Conservation (phyloP, 441 rosid species). For the Arabidopsis lyrata region DNA sequence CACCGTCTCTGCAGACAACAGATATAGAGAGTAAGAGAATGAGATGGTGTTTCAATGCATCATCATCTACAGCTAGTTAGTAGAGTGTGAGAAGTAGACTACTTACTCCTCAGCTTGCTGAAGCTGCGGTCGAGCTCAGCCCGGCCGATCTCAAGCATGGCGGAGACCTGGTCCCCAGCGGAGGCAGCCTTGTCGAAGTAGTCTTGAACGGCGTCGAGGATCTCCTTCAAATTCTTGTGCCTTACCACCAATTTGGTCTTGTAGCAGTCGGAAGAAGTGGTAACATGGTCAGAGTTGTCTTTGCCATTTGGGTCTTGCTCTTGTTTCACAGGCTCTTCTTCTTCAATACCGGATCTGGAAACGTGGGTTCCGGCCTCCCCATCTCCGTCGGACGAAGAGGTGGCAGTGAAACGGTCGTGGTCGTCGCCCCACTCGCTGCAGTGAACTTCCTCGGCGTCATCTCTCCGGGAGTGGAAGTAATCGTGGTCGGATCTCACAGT, state of each 20-base stretch:
- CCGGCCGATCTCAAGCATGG: slow-evolving; percentile 78
- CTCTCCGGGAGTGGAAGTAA: not conserved
- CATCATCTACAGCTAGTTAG: not conserved
- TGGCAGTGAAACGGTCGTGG: slow-evolving; percentile 64
- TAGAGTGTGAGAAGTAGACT: slow-evolving; percentile 14
- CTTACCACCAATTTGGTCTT: slow-evolving; percentile 67
- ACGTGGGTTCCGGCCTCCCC: slow-evolving; percentile 47
- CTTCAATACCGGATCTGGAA: slow-evolving; percentile 68
- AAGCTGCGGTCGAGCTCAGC: slow-evolving; percentile 92
- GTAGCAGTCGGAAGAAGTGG: slow-evolving; percentile 57
- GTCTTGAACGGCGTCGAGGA: slow-evolving; percentile 74
- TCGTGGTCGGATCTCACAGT: slow-evolving; percentile 65
- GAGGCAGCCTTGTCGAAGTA: slow-evolving; percentile 84
- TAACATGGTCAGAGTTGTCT: slow-evolving; percentile 53
- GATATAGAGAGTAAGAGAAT: not conserved
- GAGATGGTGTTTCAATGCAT: not conserved
- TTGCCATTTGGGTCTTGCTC: slow-evolving; percentile 43
- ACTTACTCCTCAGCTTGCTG: slow-evolving; percentile 80
- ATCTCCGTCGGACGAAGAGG: slow-evolving; percentile 52
- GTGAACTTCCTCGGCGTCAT: slow-evolving; percentile 74
- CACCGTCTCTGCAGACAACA: slow-evolving; percentile 72
- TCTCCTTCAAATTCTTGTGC: slow-evolving; percentile 90
- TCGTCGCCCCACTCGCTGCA: slow-evolving; percentile 96
- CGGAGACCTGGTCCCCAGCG: slow-evolving; percentile 79
- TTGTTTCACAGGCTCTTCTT: slow-evolving; percentile 44